These are phyloP conservation scores for Keithomyces neogunnii DNA, from an alignment of 2,329 filamentous ascomycete genomes.

Conservation along the genomic window DNA sequence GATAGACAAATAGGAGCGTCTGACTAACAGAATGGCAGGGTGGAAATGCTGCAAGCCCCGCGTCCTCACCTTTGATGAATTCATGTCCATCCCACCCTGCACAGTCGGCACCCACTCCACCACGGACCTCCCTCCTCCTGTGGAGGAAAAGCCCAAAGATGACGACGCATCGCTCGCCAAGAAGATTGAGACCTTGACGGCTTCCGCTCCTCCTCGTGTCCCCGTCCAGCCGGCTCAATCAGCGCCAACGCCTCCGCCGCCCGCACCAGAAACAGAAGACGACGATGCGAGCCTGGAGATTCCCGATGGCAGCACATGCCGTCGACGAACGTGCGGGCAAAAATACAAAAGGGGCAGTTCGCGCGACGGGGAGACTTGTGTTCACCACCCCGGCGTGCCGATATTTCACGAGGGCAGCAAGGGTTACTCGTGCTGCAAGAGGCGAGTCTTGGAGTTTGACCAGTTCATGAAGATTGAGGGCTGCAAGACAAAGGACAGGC, in stretches of 20 bases:
- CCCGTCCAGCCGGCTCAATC: conserved; percentile 35
- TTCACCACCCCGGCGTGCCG: conserved; percentile 81
- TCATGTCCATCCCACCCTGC: conserved; percentile 86
- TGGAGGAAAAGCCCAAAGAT: conserved; percentile 48
- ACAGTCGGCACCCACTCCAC: conserved; percentile 89
- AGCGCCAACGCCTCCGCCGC: conserved; percentile 45
- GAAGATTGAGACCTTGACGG: conserved; percentile 44
- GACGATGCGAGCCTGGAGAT: conserved; percentile 73
- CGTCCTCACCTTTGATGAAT: conserved; percentile 96
- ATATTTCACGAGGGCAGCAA: conserved; percentile 98
- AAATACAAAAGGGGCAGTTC: conserved; percentile 52
- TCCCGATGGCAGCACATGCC: conserved; percentile 65
- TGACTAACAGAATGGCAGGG: conserved; percentile 42
- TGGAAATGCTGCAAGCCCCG: conserved; percentile 99
- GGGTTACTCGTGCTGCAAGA: conserved; percentile 95
- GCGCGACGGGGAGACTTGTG: conserved; percentile 67
- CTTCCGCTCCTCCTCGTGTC: conserved; percentile 30
- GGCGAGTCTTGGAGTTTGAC: conserved; percentile 90
- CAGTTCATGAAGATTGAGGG: conserved; percentile 95
- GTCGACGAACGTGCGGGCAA: conserved; percentile 64
- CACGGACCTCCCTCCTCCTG: conserved; percentile 59
- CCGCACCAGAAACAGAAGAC: conserved; percentile 71
- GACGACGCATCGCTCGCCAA: conserved; percentile 31
- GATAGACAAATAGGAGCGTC: background rate
- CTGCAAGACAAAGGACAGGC: conserved; percentile 71